phyloP scores from a whole-genome alignment of 2,329 filamentous ascomycete genomes.

The Cordyceps pruinosa region DNA sequence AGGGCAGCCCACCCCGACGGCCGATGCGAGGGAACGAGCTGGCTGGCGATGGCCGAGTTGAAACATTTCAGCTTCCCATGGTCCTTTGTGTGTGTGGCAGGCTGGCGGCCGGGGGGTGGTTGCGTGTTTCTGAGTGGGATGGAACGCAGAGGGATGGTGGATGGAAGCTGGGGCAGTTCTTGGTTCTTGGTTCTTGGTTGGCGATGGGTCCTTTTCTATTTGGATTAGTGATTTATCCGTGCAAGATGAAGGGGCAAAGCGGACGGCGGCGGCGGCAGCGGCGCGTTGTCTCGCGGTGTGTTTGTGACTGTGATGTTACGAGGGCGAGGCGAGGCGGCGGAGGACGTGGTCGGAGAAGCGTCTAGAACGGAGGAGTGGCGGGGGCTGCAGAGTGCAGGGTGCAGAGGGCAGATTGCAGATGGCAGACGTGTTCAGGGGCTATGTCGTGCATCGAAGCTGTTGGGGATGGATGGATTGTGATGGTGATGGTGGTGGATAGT shows the following conservation, averaged over 20 bases:
- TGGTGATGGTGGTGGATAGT: background rate
- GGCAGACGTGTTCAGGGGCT: too few relatives aligned
- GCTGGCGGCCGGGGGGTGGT: background rate
- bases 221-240: background rate
- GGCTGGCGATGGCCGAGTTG: background rate
- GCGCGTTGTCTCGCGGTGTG: background rate
- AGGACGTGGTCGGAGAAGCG: background rate
- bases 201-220: background rate
- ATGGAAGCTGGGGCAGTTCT: too few relatives aligned
- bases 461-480: background rate
- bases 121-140: background rate
- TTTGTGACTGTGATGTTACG: constrained; percentile 1
- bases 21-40: background rate
- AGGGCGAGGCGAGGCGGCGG: background rate
- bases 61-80: constrained; percentile 4
- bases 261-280: background rate
- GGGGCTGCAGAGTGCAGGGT: too few relatives aligned
- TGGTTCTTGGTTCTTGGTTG: background rate
- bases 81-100: background rate
- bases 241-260: background rate
- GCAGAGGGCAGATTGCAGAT: too few relatives aligned
- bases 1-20: background rate
- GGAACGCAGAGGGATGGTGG: too few relatives aligned
- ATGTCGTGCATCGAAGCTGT: background rate
- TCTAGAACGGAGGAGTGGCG: background rate